phyloP scores from a whole-genome alignment of 352 stramenopile species.

The Pythium folliculosum region DNA sequence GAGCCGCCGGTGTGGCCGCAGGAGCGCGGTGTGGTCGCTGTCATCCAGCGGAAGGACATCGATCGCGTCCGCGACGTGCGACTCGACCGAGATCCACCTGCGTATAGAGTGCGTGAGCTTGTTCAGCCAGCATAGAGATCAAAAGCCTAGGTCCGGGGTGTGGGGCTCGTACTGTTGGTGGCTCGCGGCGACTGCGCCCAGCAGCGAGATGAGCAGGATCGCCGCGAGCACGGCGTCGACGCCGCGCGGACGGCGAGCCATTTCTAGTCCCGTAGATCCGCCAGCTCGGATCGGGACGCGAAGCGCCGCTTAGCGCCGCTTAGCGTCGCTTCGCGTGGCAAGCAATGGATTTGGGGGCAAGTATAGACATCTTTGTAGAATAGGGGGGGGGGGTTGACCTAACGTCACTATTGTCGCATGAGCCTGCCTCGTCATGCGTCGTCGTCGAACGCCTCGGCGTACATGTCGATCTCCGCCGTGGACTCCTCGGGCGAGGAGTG shows the following conservation, averaged over 20 bases:
- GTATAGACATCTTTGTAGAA: conserved; percentile 10
- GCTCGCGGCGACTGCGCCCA: not conserved
- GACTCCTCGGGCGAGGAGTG: conserved; percentile 14
- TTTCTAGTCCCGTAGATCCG: not conserved
- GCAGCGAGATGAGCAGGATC: not conserved
- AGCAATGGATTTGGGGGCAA: not conserved
- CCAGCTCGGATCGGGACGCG: not conserved
- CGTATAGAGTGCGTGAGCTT: too few species aligned
- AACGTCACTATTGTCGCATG: not conserved
- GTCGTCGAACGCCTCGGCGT: conserved; percentile 20
- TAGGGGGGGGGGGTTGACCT: not conserved
- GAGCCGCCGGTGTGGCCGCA: conserved; percentile 2
- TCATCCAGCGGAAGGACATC: not conserved
- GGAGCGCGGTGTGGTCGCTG: not conserved
- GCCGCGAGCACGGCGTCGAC: not conserved
- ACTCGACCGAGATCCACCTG: conserved; percentile 14
- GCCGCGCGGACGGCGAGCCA: not conserved
- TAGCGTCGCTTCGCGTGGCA: not conserved
- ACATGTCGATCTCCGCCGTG: conserved; percentile 19
- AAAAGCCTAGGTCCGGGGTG: not conserved
- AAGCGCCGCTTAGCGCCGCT: not conserved
- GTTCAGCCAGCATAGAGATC: too few species aligned
- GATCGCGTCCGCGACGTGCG: not conserved
- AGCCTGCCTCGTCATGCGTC: conserved; percentile 11
- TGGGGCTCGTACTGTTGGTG: not conserved